These are phyloP conservation scores for Aspergillus eucalypticola DNA, from an alignment of 2,329 filamentous ascomycete genomes.

Conservation along the genomic window DNA sequence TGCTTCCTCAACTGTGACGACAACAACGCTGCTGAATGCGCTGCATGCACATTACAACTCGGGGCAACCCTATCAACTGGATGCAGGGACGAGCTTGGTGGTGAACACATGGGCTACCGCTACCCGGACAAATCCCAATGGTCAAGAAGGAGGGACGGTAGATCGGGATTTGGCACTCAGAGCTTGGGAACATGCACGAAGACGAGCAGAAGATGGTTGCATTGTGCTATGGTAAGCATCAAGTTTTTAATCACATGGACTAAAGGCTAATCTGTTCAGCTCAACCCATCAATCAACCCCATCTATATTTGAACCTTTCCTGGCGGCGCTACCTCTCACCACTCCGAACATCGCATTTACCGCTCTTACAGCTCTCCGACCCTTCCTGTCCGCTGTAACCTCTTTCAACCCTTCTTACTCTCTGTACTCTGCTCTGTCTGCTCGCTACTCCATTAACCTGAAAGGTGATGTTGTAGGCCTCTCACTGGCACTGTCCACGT, in stretches of 20 bases:
- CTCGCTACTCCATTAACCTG: constrained; percentile 79
- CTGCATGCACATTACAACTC: constrained; percentile 86
- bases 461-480: constrained; percentile 75
- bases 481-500: constrained; percentile 75
- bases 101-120: constrained; percentile 96
- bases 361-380: constrained; percentile 76
- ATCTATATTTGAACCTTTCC: constrained; percentile 77
- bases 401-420: constrained; percentile 84
- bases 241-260: neutral
- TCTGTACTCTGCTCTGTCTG: constrained; percentile 76
- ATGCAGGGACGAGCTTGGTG: constrained; percentile 85
- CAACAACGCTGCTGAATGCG: constrained; percentile 87
- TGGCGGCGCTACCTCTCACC: constrained; percentile 75
- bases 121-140: constrained; percentile 67
- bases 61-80: constrained; percentile 78
- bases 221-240: constrained; percentile 76
- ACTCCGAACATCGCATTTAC: constrained; percentile 75
- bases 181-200: constrained; percentile 94
- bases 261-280: constrained; percentile 46
- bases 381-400: constrained; percentile 84
- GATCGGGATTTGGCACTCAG: constrained; percentile 75
- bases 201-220: constrained; percentile 92
- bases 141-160: constrained; percentile 72
- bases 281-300: constrained; percentile 88
- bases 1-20: constrained; percentile 76